These are phyloP conservation scores for Saccharomycopsis malanga DNA, from an alignment of 805 yeast genomes.

Conservation along the genomic window DNA sequence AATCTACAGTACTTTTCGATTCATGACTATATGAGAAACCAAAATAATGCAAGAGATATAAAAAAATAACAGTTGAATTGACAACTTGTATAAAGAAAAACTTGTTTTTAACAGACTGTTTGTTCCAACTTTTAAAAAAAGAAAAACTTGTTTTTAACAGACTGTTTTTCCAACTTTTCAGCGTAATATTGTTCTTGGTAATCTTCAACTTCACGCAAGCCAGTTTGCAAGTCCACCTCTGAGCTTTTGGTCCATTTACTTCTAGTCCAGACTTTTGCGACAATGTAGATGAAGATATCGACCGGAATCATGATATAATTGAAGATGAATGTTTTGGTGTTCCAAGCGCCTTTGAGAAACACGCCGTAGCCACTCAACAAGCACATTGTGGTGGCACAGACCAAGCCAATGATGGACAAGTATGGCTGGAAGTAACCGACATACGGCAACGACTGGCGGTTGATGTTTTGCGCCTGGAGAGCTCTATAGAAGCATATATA, in stretches of 20 bases:
- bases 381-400: constrained; percentile 43
- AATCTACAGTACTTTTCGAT: too few species aligned
- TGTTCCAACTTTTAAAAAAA: neutral
- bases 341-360: constrained; percentile 63
- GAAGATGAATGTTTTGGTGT: constrained; percentile 53
- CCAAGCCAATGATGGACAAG: constrained; percentile 42
- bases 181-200: constrained; percentile 36
- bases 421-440: constrained; percentile 56
- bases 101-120: too few species aligned
- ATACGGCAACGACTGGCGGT: constrained; percentile 34
- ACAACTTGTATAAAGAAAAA: too few species aligned
- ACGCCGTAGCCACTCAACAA: constrained; percentile 63
- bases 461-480: constrained; percentile 44
- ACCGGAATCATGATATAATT: constrained; percentile 67
- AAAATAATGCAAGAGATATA: too few species aligned
- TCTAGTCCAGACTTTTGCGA: constrained; percentile 47
- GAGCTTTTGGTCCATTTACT: constrained; percentile 39
- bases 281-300: constrained; percentile 38
- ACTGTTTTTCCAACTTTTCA: neutral
- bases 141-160: neutral
- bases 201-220: constrained; percentile 50
- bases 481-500: constrained; percentile 60
- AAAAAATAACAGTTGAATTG: too few species aligned
- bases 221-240: constrained; percentile 49
- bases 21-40: too few species aligned